These are phyloP conservation scores for Syncephalis fuscata DNA, from an alignment of 371 early-diverging fungal genomes.

Conservation along the genomic window DNA sequence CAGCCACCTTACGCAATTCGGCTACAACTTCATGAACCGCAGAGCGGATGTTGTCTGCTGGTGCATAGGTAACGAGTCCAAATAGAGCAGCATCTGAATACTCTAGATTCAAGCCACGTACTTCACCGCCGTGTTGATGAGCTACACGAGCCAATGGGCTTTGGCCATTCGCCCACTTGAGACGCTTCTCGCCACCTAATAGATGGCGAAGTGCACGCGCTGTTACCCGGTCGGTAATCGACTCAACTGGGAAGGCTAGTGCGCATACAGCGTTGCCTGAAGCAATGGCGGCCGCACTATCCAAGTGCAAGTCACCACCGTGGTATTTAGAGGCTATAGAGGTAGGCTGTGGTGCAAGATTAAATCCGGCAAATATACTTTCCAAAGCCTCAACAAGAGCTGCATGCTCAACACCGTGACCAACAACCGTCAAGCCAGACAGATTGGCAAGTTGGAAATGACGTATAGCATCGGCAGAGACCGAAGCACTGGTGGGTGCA, in stretches of 20 bases:
- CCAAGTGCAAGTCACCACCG: slow-evolving; percentile 75
- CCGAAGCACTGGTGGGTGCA: slow-evolving; percentile 40
- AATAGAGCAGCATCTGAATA: slow-evolving; percentile 91
- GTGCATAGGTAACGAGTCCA: slow-evolving; percentile 61
- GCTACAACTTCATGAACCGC: slow-evolving; percentile 51
- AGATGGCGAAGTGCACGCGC: slow-evolving; percentile 61
- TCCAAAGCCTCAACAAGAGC: slow-evolving; percentile 23
- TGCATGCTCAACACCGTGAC: slow-evolving; percentile 61
- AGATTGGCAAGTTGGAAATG: slow-evolving; percentile 55
- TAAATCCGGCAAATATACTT: slow-evolving; percentile 20
- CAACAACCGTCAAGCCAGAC: slow-evolving; percentile 68
- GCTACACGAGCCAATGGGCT: slow-evolving; percentile 55
- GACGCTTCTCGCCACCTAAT: slow-evolving; percentile 57
- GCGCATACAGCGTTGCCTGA: slow-evolving; percentile 36
- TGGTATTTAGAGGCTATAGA: slow-evolving; percentile 40
- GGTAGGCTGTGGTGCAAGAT: slow-evolving; percentile 20
- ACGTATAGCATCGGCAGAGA: slow-evolving; percentile 41
- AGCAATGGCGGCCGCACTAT: slow-evolving; percentile 22
- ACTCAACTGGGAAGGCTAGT: slow-evolving; percentile 64
- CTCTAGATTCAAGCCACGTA: slow-evolving; percentile 65
- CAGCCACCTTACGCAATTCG: slow-evolving; percentile 42
- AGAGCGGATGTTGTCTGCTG: slow-evolving; percentile 31
- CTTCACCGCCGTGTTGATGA: slow-evolving; percentile 27
- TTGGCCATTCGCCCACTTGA: slow-evolving; percentile 59
- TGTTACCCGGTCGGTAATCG: slow-evolving; percentile 42